Conservation (phyloP, 257 asterid species). For the Solanum gandarillasii region DNA sequence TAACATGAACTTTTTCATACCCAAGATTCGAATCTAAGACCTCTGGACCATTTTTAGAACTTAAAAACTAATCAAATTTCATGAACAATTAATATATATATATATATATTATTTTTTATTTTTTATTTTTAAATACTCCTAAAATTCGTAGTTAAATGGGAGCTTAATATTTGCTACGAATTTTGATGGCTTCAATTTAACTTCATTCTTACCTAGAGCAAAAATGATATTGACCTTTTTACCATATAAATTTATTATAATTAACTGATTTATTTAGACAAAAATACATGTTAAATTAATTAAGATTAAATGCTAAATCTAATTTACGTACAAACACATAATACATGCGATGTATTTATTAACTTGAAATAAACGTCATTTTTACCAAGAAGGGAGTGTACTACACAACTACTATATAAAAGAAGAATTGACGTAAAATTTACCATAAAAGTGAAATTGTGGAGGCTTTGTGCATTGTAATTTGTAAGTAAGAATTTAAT, state of each 20-base stretch:
- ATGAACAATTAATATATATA: too few relatives aligned
- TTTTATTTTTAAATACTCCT: neutral
- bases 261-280: neutral
- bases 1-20: too few relatives aligned
- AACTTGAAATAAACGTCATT: neutral
- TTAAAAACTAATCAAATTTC: neutral
- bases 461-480: neutral
- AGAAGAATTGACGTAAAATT: neutral
- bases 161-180: neutral
- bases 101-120: too few relatives aligned
- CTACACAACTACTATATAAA: neutral
- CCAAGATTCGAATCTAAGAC: neutral
- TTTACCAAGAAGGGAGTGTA: neutral
- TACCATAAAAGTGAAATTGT: neutral
- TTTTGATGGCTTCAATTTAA: neutral
- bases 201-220: neutral
- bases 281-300: neutral
- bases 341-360: too few relatives aligned
- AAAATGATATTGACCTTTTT: neutral
- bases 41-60: too few relatives aligned
- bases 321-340: accelerated
- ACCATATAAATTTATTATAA: neutral
- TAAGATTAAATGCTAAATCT: neutral
- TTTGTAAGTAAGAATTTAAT: neutral
- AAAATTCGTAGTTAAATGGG: neutral